Base-by-base conservation (phyloP, 345 rosid genomes). In the Syzygium oleosum region DNA sequence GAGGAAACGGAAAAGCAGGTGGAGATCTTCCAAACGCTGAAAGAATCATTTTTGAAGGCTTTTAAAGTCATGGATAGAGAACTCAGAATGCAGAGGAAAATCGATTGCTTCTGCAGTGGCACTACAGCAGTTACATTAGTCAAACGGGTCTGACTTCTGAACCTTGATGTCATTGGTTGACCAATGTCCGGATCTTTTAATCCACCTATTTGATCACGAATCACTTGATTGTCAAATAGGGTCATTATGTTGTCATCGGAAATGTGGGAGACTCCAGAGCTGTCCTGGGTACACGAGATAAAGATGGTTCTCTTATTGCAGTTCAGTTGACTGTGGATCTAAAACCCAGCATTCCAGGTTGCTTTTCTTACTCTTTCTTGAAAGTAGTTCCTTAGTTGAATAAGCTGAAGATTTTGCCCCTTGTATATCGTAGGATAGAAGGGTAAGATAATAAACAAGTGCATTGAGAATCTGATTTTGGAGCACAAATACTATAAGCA, bases 241-340 rank as follows among this genome's bases (percentile, higher is more conserved):
- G 99, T 90, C 92, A 91, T 51, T 86, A 92, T 94, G 94, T 97
- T 85, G 94, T 96, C 12, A 87, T 98, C 54, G 99, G 98, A 88
- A 98, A 97, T 91, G 90, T 97, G 77, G 99, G 99, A 55, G 99
- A 98, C 92, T 98, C 99, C 3, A 93, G 99, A 93, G 99, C 99
- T 61, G 95, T 97, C 53, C 85, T 98, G 90, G 98, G 97, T 68
- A 94, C 97, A 59, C 91, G 99, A 88, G 92, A 95, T 91, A 88
- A 89, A 84, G 93, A 95, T 65, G 92, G 94, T 86, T 92, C 91
- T 88, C 96, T 98, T 80, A 53, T 91, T 91, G 96, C 99, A 27
- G 95, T 98, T 89, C 99, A 98, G 91, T 91, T 98, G 92, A 98
- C 99, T 73, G 96, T 97, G 55, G 99, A 98, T 94, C 99, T 98